Evolutionary conservation across 2,329 filamentous ascomycete species (phyloP), one percentile per base, ranked within the genome.

Genomic region (Verticillium dahliae): DNA sequence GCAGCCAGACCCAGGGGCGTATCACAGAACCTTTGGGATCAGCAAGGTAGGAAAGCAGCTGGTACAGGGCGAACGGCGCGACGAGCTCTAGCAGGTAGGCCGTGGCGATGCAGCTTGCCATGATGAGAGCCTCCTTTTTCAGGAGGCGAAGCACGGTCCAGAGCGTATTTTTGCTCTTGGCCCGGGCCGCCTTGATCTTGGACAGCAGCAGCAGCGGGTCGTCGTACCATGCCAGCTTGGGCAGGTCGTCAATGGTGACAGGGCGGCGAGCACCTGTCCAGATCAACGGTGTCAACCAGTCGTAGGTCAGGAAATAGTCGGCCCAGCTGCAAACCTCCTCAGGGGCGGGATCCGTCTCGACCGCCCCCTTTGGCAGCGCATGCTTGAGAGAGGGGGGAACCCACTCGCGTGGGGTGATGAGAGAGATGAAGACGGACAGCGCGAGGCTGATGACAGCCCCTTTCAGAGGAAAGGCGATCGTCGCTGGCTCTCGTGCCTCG

Each of bases 241-340:
- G 80, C 22, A 84, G 75, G 64, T 79, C 76, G 41, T 78, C 74
- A 66, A 81, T 74, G 33, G 78, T 77, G 60, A 84, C 72, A 59
- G 76, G 72, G 6, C 73, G 72, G 37, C 73, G 75, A 54, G 75
- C 72, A 33, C 81, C 81, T 63, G 76, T 81, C 72, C 80, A 76
- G 58, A 84, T 75, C 55, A 81, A 69, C 31, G 78, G 76, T 2
- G 78, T 81, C 35, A 84, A 70, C 78, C 80, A 84, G 61, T 77
- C 76, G 66, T 80, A 84, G 4, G 79, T 79, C 60, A 80, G 74
- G 65, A 81, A 83, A 65, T 80, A 81, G 58, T 75, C 77, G 60
- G 82, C 72, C 80, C 80, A 84, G 62, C 80, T 83, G 70, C 80
- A 81, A 2, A 76, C 80, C 67, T 85, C 81, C 67, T 85, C 82